Evolutionary conservation across 306 rosid species (phyloP).

Genomic region (Malus fusca): DNA sequence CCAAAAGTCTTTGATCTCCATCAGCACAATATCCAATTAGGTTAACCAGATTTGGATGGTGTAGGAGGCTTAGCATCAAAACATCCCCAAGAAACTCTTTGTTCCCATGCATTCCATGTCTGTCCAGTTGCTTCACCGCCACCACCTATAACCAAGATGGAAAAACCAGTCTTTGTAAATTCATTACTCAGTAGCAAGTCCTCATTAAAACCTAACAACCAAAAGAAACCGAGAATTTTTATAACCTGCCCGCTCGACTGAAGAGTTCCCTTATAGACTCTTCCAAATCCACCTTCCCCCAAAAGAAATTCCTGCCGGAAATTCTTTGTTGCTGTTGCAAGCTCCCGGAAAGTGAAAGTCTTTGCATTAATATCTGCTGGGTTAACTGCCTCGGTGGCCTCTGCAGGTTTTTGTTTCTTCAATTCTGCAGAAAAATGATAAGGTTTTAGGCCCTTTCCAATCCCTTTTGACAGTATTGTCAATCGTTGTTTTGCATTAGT

Average conservation of each 20-base stretch:
- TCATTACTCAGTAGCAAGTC: neutral
- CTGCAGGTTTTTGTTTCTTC: constrained; percentile 24
- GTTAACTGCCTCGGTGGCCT: constrained; percentile 24
- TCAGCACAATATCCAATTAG: constrained; percentile 88
- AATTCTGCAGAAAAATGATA: constrained; percentile 11
- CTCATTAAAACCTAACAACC: neutral
- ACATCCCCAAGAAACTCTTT: constrained; percentile 76
- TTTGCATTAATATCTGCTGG: constrained; percentile 45
- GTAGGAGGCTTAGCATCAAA: constrained; percentile 48
- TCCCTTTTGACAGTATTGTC: neutral
- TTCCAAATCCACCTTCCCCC: constrained; percentile 94
- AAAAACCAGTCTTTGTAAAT: neutral
- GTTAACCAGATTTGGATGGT: constrained; percentile 67
- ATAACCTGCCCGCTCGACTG: constrained; percentile 59
- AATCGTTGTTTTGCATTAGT: too few species aligned
- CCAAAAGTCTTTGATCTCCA: constrained; percentile 93
- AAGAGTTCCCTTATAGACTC: constrained; percentile 78
- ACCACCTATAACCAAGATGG: constrained; percentile 42
- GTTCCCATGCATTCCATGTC: constrained; percentile 63
- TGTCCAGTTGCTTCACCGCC: constrained; percentile 93
- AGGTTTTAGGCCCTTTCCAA: neutral
- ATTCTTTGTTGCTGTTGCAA: constrained; percentile 84
- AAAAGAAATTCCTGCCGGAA: constrained; percentile 72
- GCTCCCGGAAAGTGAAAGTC: constrained; percentile 70
- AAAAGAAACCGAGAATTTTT: neutral